These are phyloP conservation scores for Leptographium wingfieldii DNA, from an alignment of 2,329 filamentous ascomycete genomes.

Conservation along the genomic window DNA sequence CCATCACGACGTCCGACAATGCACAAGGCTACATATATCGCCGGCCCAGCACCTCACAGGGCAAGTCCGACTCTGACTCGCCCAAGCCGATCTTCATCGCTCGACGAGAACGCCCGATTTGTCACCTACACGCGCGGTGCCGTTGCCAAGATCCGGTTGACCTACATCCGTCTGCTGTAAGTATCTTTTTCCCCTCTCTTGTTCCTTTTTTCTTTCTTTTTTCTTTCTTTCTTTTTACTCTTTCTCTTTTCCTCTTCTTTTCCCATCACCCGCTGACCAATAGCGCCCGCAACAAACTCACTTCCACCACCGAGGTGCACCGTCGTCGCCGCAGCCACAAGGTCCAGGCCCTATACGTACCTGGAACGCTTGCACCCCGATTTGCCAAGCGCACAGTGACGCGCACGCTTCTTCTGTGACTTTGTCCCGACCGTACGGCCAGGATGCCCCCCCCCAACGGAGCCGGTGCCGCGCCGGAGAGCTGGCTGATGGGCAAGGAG, in stretches of 20 bases:
- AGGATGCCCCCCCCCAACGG: conserved; percentile 15
- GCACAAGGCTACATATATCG: background rate
- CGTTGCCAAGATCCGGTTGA: conserved; percentile 34
- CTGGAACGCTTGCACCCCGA: conserved; percentile 11
- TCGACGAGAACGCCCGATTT: conserved; percentile 18
- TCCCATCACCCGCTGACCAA: background rate
- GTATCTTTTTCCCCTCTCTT: background rate
- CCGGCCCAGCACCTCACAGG: background rate
- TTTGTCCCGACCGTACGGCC: background rate
- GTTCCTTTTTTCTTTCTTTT: background rate
- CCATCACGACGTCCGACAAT: background rate
- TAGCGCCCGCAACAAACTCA: conserved; percentile 12
- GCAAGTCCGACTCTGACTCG: background rate
- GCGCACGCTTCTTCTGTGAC: conserved; percentile 12
- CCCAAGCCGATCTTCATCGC: conserved; percentile 1
- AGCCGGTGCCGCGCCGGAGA: background rate
- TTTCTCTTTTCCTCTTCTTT: background rate
- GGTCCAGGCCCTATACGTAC: conserved; percentile 9
- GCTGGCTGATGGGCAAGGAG: conserved; percentile 11
- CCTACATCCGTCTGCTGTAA: conserved; percentile 20
- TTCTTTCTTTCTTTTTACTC: background rate
- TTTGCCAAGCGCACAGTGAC: conserved; percentile 22
- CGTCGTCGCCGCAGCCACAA: conserved; percentile 17
- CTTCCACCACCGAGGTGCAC: conserved; percentile 6
- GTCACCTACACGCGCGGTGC: conserved; percentile 28